Conservation (phyloP, 352 stramenopile genomes). For the Globisporangium splendens region DNA sequence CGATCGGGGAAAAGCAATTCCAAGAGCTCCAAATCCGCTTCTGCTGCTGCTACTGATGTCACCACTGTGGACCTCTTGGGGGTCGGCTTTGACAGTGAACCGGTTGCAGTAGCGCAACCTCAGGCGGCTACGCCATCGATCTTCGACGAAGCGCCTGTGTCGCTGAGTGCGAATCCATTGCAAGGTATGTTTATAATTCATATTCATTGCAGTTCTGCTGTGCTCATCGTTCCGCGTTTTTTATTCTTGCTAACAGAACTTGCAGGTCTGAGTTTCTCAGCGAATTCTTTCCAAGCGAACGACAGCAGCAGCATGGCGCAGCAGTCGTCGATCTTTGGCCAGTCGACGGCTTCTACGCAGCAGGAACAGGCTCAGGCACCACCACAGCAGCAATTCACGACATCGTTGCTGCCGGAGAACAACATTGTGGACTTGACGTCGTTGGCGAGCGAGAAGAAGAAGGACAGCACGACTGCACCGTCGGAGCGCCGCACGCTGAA, state of each 20-base stretch:
- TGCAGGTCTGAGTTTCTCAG: slow-evolving; percentile 44
- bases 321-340: slow-evolving; percentile 4
- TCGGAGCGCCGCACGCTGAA: slow-evolving; percentile 49
- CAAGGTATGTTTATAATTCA: slow-evolving; percentile 16
- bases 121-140: slow-evolving; percentile 22
- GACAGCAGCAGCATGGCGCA: slow-evolving; percentile 1
- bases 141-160: slow-evolving; percentile 26
- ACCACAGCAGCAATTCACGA: slow-evolving; percentile 24
- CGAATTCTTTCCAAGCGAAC: slow-evolving; percentile 9
- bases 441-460: slow-evolving; percentile 57
- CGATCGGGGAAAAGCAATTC: background rate
- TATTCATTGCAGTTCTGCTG: background rate
- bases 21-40: slow-evolving; percentile 20
- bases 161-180: slow-evolving; percentile 25
- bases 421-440: slow-evolving; percentile 59
- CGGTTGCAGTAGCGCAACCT: slow-evolving; percentile 7
- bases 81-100: slow-evolving; percentile 36
- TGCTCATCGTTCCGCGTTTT: background rate
- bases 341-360: too few species aligned
- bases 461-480: slow-evolving; percentile 18
- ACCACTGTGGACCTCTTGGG: slow-evolving; percentile 46
- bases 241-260: slow-evolving; percentile 24
- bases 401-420: slow-evolving; percentile 60
- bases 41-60: slow-evolving; percentile 9
- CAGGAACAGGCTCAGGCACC: slow-evolving; percentile 3